Conservation (phyloP, 2,329 filamentous ascomycete species). For the Coniochaeta sp. region DNA sequence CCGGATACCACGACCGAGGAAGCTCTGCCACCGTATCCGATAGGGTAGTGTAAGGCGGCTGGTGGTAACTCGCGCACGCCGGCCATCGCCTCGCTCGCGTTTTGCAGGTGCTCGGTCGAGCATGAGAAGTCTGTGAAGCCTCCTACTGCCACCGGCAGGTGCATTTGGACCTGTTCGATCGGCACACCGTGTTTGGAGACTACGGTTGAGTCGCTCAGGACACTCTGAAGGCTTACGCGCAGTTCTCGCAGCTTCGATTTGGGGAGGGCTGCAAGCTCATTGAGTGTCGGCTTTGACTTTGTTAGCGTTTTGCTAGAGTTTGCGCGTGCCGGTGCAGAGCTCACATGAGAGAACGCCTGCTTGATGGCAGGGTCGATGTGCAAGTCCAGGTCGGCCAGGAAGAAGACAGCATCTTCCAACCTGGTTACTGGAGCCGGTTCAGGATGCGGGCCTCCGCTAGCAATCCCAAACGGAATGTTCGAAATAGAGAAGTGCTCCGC, state of each 20-base stretch:
- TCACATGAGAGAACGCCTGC: constrained; percentile 18
- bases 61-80: constrained; percentile 30
- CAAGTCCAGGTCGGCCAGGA: constrained; percentile 32
- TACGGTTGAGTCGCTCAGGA: constrained; percentile 8
- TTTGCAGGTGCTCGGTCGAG: constrained; percentile 43
- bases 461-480: constrained; percentile 48
- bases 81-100: constrained; percentile 34
- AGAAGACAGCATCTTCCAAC: constrained; percentile 41
- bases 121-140: constrained; percentile 54
- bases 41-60: constrained; percentile 39
- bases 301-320: not conserved
- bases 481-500: constrained; percentile 38
- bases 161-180: constrained; percentile 33
- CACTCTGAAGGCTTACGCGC: constrained; percentile 9
- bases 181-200: constrained; percentile 16
- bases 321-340: not conserved
- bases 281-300: constrained; percentile 28
- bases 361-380: constrained; percentile 11
- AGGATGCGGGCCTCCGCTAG: constrained; percentile 28
- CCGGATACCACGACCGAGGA: constrained; percentile 44
- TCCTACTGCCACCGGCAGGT: constrained; percentile 46
- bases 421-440: constrained; percentile 40
- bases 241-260: constrained; percentile 8
- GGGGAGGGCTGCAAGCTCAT: constrained; percentile 36
- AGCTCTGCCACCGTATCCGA: constrained; percentile 46